Conservation (phyloP, 441 rosid genomes). For the Populus hybrid region DNA sequence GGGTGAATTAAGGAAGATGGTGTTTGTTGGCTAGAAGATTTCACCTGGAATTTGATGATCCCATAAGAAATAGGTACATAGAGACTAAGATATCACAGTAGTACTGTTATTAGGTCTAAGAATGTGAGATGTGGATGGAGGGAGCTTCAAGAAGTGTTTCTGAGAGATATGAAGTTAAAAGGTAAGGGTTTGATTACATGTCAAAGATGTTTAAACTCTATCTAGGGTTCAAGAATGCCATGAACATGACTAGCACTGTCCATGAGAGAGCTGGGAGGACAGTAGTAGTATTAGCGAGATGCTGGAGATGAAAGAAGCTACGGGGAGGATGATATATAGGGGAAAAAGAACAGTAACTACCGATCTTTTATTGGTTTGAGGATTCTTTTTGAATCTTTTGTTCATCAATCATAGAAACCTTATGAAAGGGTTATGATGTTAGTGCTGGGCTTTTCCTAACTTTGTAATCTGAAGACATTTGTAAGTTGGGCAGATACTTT, state of each 20-base stretch:
- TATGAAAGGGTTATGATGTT: constrained; percentile 29
- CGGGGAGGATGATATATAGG: constrained; percentile 3
- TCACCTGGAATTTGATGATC: constrained; percentile 10
- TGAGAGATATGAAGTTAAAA: background rate
- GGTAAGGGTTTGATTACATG: background rate
- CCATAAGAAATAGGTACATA: constrained; percentile 10
- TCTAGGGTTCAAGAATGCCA: constrained; percentile 14
- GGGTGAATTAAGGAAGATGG: background rate
- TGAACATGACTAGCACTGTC: background rate
- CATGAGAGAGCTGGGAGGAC: background rate
- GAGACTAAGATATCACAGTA: background rate
- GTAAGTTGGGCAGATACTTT: constrained; percentile 18
- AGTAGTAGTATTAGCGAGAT: background rate
- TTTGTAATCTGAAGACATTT: constrained; percentile 7
- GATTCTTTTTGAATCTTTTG: constrained; percentile 24
- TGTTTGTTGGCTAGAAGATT: background rate
- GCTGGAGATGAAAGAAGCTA: constrained; percentile 7
- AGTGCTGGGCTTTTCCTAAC: constrained; percentile 19
- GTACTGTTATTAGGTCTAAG: background rate
- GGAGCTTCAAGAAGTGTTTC: background rate
- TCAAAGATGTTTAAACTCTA: background rate
- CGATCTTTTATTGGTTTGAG: constrained; percentile 22
- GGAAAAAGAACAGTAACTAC: constrained; percentile 15
- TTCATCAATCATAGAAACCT: constrained; percentile 32
- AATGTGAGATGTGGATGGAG: background rate